A percentile compares a stretch with the other conserved stretches of the same genome.
phyloP scores from a whole-genome alignment of 148 eudicot genomes.

The Agrostemma githago region DNA sequence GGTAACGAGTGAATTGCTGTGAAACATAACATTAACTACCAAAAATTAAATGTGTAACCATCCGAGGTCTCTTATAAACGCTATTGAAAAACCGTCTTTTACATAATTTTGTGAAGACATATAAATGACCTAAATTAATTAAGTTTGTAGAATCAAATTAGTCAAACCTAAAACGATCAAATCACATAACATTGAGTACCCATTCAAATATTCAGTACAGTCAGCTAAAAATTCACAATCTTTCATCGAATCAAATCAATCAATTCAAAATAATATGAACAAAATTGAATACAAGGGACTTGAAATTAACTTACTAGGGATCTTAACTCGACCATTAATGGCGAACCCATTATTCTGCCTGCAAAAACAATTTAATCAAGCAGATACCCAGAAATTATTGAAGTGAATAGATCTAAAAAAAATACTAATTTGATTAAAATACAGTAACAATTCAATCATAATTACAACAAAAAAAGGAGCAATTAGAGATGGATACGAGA shows the following conservation, averaged over 20 bases:
- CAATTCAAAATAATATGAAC: background rate
- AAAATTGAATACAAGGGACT: background rate
- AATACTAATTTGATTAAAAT: background rate
- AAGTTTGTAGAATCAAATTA: background rate
- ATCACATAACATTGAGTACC: background rate
- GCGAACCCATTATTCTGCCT: slow-evolving; percentile 36
- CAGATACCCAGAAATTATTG: background rate
- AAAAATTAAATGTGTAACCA: too few relatives aligned
- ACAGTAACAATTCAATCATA: background rate
- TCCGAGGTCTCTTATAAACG: too few relatives aligned
- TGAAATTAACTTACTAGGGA: slow-evolving; percentile 28
- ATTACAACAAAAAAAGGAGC: background rate
- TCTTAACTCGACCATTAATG: slow-evolving; percentile 38
- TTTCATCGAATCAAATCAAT: background rate
- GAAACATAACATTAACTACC: too few relatives aligned
- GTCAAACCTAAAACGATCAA: slow-evolving; percentile 13
- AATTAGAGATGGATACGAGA: background rate
- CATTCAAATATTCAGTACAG: background rate
- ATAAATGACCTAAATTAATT: background rate
- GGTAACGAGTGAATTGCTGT: too few relatives aligned
- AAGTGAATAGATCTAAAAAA: slow-evolving; percentile 17
- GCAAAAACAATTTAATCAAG: slow-evolving; percentile 11
- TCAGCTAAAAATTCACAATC: background rate
- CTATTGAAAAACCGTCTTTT: too few relatives aligned
- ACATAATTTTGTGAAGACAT: too few relatives aligned